Base-by-base conservation (phyloP, 2,329 filamentous ascomycete species). In the Ophiostoma tasmaniense region DNA sequence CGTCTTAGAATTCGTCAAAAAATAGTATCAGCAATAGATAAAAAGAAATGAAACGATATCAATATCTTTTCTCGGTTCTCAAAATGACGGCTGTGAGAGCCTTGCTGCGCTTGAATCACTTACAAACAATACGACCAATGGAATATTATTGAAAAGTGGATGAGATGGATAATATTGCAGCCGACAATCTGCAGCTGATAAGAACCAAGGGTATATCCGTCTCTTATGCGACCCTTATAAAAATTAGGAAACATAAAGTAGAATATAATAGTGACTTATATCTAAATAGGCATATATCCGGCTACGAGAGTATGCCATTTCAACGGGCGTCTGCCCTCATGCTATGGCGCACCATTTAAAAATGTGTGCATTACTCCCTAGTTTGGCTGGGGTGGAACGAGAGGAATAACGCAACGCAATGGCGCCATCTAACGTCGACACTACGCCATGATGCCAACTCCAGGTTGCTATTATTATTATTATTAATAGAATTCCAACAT, bases 381-480 rank as follows among this genome's bases (percentile, higher is more conserved):
- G 50, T 55, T 55, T 55, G 50, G 5, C n/a, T 14, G 17, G 13
- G 33, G 55, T 68, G 67, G 62, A 20, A 45, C 30, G 42, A 66
- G 52, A 50, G 25, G 45, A 55, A 68, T 68, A 65, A 61, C 67
- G 67, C 64, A 68, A 68, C 67, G 20, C 39, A 64, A 68, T 68
- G 67, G 67, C 67, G 67, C 67, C 50, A 68, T 68, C 50, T 37
- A 20, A 55, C 37, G 25, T 4, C 17, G 5, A 28, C 67, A 66
- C 42, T 68, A 39, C 67, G 67, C 67, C 67, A 68, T 68, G 25
- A 22, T 33, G 8, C 35, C 6, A 39, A 42, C 64, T 66, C 1
- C 37, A 33, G 42, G 22, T 11, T 28, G 25, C 25, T 17, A 22
- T 20, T 28, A 30, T n/a, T 14, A 30, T n/a, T 14, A 37, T 55